Evolutionary conservation across 2,329 filamentous ascomycete species (phyloP).

Genomic region (Xylaria sp.): DNA sequence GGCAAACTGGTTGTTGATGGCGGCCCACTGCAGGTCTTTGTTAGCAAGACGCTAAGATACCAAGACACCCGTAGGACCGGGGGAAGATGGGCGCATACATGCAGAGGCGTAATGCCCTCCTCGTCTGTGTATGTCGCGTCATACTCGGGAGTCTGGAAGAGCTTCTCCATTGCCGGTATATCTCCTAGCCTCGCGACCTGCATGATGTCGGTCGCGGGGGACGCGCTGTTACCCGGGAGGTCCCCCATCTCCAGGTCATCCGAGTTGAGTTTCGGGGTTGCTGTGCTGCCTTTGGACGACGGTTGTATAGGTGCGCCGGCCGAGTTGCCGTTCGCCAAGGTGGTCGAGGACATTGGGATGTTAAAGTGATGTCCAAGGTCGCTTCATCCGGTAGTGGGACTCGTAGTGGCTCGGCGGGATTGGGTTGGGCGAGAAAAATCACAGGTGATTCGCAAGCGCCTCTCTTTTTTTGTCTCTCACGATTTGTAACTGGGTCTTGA

Average conservation of each 20-base stretch:
- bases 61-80: neutral
- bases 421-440: no score
- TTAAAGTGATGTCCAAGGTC: neutral
- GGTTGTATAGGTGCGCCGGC: conserved; percentile 55
- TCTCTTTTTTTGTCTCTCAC: neutral
- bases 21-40: conserved; percentile 74
- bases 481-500: no score
- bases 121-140: conserved; percentile 84
- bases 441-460: no score
- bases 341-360: conserved; percentile 46
- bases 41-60: conserved; percentile 21
- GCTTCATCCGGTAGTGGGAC: neutral
- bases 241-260: conserved; percentile 59
- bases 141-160: conserved; percentile 82
- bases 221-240: conserved; percentile 45
- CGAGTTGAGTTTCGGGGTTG: conserved; percentile 57
- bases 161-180: conserved; percentile 80
- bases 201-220: conserved; percentile 82
- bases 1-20: conserved; percentile 97
- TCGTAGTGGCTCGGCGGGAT: no score
- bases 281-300: conserved; percentile 55
- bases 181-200: conserved; percentile 90
- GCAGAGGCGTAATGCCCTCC: conserved; percentile 92
- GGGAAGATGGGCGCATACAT: conserved; percentile 60
- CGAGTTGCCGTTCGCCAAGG: conserved; percentile 39